phyloP scores from a whole-genome alignment of 345 rosid species.

The Camelina neglecta region DNA sequence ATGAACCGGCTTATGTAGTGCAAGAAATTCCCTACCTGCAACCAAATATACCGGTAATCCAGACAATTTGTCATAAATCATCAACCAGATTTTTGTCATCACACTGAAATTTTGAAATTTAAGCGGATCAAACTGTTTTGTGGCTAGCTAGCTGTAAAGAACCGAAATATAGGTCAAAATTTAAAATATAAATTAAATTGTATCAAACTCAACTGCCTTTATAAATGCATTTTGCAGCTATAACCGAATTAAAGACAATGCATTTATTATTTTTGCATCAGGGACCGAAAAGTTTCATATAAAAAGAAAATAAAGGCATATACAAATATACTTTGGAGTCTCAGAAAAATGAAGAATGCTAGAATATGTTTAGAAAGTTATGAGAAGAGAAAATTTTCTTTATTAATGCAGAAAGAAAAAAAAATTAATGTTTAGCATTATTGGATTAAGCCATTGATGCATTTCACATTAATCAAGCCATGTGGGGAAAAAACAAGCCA shows the following conservation, averaged over 20 bases:
- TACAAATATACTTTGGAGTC: not conserved
- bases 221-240: conserved; percentile 43
- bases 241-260: conserved; percentile 41
- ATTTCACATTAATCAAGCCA: conserved; percentile 4
- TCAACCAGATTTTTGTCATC: conserved; percentile 19
- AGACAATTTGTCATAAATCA: not conserved
- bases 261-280: conserved; percentile 42
- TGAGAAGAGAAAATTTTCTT: not conserved
- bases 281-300: not conserved
- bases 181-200: conserved; percentile 7
- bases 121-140: not conserved
- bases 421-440: not conserved
- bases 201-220: conserved; percentile 35
- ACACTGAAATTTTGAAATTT: not conserved
- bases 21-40: conserved; percentile 92
- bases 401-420: not conserved
- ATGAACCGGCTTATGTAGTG: conserved; percentile 91
- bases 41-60: not conserved
- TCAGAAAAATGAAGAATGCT: not conserved
- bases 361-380: not conserved
- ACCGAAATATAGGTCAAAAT: not conserved
- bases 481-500: conserved; percentile 8
- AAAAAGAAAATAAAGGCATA: not conserved
- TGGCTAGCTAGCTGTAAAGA: conserved; percentile 37
- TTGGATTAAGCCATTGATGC: not conserved